Percentiles rank a stretch among this genome's conserved stretches.
Conservation (phyloP, 2,329 filamentous ascomycete genomes). For the Amauroascus verrucosus region DNA sequence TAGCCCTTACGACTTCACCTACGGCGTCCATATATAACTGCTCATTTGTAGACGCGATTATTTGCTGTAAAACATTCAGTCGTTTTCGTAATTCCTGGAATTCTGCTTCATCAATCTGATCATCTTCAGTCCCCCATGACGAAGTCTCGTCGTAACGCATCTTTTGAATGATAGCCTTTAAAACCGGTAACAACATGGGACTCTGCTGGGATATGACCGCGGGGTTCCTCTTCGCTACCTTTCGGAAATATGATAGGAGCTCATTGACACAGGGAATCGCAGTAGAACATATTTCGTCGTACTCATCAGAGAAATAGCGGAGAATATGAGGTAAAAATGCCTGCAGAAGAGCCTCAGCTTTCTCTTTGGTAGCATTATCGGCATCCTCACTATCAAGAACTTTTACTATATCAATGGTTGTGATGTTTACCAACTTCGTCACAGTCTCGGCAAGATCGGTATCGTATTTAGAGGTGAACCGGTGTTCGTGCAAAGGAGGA, state of each 20-base stretch:
- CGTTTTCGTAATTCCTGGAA: conserved; percentile 90
- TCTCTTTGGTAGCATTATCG: conserved; percentile 54
- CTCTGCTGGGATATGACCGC: conserved; percentile 63
- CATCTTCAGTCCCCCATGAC: conserved; percentile 85
- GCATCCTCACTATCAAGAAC: conserved; percentile 61
- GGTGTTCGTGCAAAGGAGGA: conserved; percentile 65
- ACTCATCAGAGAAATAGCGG: conserved; percentile 94
- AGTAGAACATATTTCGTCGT: conserved; percentile 93
- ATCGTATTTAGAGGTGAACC: conserved; percentile 78
- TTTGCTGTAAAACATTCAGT: conserved; percentile 83
- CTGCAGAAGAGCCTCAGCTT: conserved; percentile 71
- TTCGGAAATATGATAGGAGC: conserved; percentile 79
- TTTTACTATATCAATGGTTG: conserved; percentile 74
- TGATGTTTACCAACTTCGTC: conserved; percentile 88
- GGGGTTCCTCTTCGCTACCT: conserved; percentile 53
- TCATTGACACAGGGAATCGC: conserved; percentile 91
- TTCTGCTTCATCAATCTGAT: conserved; percentile 92
- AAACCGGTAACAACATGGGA: conserved; percentile 73
- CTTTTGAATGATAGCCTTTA: conserved; percentile 86
- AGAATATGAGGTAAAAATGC: conserved; percentile 77
- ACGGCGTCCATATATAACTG: conserved; percentile 77
- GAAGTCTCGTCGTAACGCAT: conserved; percentile 97
- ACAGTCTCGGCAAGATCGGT: conserved; percentile 91
- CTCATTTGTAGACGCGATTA: conserved; percentile 81
- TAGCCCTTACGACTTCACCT: conserved; percentile 76